phyloP scores from a whole-genome alignment of 352 stramenopile genomes.

The Blastocystis hominis region DNA sequence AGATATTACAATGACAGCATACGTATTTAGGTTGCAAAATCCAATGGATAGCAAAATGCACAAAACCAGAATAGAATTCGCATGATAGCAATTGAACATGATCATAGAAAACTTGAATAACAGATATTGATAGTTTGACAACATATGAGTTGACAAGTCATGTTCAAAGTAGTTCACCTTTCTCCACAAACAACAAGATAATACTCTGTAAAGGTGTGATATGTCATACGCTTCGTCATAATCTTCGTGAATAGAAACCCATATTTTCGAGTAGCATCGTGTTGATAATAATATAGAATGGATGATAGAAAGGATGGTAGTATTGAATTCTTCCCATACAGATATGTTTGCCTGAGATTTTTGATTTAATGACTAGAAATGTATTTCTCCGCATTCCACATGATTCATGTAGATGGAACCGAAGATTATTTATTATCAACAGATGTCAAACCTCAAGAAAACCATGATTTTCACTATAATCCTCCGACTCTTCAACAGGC shows the following conservation, averaged over 20 bases:
- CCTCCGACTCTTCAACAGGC: neutral
- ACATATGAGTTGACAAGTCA: neutral
- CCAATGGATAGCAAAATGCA: neutral
- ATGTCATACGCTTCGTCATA: conserved; percentile 32
- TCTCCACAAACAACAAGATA: neutral
- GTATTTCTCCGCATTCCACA: neutral
- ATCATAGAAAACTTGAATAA: neutral
- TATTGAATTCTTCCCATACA: neutral
- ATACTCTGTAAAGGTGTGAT: neutral
- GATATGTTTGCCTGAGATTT: neutral
- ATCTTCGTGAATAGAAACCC: neutral
- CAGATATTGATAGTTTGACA: neutral
- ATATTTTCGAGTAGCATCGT: neutral
- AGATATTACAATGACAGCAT: neutral
- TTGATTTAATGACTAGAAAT: neutral
- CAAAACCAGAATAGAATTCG: neutral
- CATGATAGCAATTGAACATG: neutral
- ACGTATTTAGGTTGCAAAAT: neutral
- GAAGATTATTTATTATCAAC: neutral
- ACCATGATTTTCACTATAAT: neutral
- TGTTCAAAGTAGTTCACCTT: neutral
- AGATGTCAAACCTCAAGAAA: neutral
- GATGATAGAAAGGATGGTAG: neutral
- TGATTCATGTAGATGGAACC: neutral
- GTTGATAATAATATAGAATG: neutral